Percentiles rank a stretch among this genome's conserved stretches.
phyloP scores from a whole-genome alignment of 345 rosid species.

The Sapria himalayana region DNA sequence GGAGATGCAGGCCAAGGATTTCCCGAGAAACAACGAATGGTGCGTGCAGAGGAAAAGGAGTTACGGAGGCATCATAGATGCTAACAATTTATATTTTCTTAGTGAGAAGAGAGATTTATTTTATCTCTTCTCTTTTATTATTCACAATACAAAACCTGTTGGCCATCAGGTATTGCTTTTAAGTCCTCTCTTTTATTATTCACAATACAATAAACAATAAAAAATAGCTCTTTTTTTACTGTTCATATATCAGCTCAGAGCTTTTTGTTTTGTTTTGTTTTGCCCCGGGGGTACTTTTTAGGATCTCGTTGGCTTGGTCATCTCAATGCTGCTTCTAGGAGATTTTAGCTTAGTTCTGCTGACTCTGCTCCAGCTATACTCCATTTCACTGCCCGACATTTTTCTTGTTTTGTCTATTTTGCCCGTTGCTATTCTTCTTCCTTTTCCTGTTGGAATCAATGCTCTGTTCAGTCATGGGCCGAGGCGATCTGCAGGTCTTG shows the following conservation, averaged over 20 bases:
- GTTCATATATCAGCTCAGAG: not conserved
- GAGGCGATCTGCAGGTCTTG: constrained; percentile 89
- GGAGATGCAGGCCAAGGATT: constrained; percentile 21
- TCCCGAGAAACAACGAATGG: constrained; percentile 26
- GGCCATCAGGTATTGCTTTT: constrained; percentile 71
- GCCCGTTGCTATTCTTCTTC: constrained; percentile 84
- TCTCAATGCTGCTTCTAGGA: constrained; percentile 89
- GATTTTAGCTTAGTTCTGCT: constrained; percentile 98
- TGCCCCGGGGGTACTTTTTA: too few species aligned
- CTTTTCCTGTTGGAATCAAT: constrained; percentile 97
- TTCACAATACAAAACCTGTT: constrained; percentile 92
- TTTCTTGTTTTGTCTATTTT: constrained; percentile 68
- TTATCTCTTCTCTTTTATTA: constrained; percentile 66
- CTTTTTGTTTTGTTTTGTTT: constrained; percentile 8
- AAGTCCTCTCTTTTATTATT: not conserved
- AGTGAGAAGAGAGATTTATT: constrained; percentile 76
- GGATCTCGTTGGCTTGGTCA: constrained; percentile 99
- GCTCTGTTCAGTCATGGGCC: constrained; percentile 97
- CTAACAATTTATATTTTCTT: constrained; percentile 53
- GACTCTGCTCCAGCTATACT: constrained; percentile 88
- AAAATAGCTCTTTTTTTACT: not conserved
- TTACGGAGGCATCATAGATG: constrained; percentile 39
- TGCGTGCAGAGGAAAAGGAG: constrained; percentile 28
- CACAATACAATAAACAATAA: not conserved
- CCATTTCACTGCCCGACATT: constrained; percentile 66